Conservation (phyloP, 2,329 filamentous ascomycete species). For the Microascus cirrosus region DNA sequence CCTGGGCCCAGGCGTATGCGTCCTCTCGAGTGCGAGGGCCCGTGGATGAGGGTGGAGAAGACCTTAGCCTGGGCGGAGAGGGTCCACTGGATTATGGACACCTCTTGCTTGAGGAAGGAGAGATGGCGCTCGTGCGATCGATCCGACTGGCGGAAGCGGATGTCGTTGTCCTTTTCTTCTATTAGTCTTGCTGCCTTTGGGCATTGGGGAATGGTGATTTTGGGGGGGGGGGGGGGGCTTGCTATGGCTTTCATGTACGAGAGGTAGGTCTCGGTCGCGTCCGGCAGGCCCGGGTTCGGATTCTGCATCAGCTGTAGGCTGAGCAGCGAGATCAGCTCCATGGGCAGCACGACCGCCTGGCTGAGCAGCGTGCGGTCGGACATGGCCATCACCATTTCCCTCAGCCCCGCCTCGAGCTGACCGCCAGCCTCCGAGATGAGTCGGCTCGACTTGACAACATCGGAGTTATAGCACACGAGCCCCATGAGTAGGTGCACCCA, state of each 20-base stretch:
- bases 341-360: slow-evolving; percentile 25
- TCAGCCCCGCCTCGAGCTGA: slow-evolving; percentile 22
- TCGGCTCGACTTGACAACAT: slow-evolving; percentile 13
- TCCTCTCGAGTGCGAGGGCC: no score
- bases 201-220: neutral
- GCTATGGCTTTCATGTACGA: slow-evolving; percentile 29
- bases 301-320: slow-evolving; percentile 21
- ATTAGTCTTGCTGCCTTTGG: slow-evolving; percentile 9
- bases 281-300: neutral
- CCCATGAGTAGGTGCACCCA: slow-evolving; percentile 30
- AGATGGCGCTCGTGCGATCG: slow-evolving; percentile 28
- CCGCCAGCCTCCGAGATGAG: slow-evolving; percentile 18
- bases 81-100: slow-evolving; percentile 23
- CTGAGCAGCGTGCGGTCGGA: slow-evolving; percentile 19
- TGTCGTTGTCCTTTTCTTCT: slow-evolving; percentile 22
- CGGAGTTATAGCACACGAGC: slow-evolving; percentile 16
- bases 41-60: slow-evolving; percentile 9
- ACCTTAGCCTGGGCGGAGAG: slow-evolving; percentile 9
- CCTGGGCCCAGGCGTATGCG: no score
- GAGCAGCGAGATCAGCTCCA: slow-evolving; percentile 30
- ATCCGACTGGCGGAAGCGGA: slow-evolving; percentile 25
- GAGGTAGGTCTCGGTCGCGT: slow-evolving; percentile 27
- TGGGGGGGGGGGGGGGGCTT: no score
- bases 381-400: slow-evolving; percentile 22
- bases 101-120: slow-evolving; percentile 27